Evolutionary conservation across 1,284 basidiomycete genomes (phyloP).

Genomic region (Pseudozyma flocculosa): DNA sequence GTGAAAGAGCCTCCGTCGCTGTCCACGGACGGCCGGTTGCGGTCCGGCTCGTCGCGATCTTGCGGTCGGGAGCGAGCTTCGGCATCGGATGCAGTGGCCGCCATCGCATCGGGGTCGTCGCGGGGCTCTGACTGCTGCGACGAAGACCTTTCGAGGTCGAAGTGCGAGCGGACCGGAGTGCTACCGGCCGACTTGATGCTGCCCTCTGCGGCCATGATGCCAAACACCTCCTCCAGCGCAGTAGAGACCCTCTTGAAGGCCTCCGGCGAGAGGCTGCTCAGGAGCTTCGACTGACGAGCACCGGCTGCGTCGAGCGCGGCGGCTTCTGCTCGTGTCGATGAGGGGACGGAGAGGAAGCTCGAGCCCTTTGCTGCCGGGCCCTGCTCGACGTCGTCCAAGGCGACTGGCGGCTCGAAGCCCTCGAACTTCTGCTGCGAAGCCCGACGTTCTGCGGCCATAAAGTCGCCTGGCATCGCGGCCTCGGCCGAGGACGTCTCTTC

Average conservation of each 20-base stretch:
- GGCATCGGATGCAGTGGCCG: too few relatives aligned
- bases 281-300: slow-evolving; percentile 19
- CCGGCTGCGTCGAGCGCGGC: not conserved
- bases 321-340: not conserved
- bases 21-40: slow-evolving; percentile 29
- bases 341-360: not conserved
- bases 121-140: not conserved
- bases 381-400: not conserved
- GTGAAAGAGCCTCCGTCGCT: slow-evolving; percentile 39
- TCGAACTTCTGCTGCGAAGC: not conserved
- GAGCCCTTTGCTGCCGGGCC: not conserved
- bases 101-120: too few relatives aligned
- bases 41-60: too few relatives aligned
- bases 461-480: slow-evolving; percentile 16
- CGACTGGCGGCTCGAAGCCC: not conserved
- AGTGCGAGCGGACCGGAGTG: not conserved
- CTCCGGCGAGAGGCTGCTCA: slow-evolving; percentile 41
- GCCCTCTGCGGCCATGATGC: slow-evolving; percentile 29
- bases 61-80: too few relatives aligned
- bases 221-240: slow-evolving; percentile 48
- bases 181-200: not conserved
- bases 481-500: not conserved
- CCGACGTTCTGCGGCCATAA: slow-evolving; percentile 3
- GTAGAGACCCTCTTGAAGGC: slow-evolving; percentile 51
- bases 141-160: not conserved